Evolutionary conservation across 345 rosid genomes (phyloP).

Genomic region (Eucalyptus erythrocorys): DNA sequence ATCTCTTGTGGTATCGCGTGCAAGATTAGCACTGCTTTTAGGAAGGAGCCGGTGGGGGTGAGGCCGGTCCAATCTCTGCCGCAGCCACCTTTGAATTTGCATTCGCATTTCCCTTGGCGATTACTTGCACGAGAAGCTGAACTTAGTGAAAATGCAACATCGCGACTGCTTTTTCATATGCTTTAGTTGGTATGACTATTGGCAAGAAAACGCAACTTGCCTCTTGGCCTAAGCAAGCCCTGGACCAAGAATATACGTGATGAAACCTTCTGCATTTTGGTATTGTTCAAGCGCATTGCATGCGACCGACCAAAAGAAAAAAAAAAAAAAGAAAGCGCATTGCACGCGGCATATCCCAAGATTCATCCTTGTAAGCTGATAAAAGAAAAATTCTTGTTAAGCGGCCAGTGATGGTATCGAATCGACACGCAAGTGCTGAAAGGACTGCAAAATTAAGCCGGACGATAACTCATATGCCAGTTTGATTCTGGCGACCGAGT

Average conservation of each 20-base stretch:
- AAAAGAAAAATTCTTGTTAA: not conserved
- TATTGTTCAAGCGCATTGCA: not conserved
- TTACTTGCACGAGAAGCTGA: not conserved
- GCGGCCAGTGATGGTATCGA: not conserved
- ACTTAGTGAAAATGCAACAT: not conserved
- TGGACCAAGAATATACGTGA: not conserved
- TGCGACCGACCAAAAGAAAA: too few species aligned
- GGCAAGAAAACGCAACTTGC: not conserved
- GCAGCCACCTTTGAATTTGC: not conserved
- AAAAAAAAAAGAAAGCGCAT: too few species aligned
- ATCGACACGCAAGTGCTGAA: not conserved
- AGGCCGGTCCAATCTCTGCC: not conserved
- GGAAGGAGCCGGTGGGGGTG: not conserved
- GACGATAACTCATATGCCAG: not conserved
- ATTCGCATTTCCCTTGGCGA: not conserved
- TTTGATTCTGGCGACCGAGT: not conserved
- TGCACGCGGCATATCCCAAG: not conserved
- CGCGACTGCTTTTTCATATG: not conserved
- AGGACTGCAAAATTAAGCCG: not conserved
- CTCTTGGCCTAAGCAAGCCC: not conserved
- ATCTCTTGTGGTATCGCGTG: not conserved
- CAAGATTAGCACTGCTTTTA: not conserved
- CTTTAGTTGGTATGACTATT: not conserved
- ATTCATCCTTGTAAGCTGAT: not conserved
- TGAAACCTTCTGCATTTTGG: not conserved